Evolutionary conservation across 2,329 filamentous ascomycete species (phyloP).

Genomic region (Cercospora sp.): DNA sequence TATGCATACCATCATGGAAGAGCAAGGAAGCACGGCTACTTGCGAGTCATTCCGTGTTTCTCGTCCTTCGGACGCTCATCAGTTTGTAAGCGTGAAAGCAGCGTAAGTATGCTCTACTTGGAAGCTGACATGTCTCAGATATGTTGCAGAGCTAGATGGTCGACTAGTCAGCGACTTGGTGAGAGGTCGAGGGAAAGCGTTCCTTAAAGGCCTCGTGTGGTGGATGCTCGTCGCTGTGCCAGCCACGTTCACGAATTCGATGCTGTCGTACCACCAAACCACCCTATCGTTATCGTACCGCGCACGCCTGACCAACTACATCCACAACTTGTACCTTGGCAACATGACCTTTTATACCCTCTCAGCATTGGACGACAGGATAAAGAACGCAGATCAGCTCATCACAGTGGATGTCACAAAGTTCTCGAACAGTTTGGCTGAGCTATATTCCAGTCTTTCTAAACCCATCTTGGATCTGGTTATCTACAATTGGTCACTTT

Average conservation of each 20-base stretch:
- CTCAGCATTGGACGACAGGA: slow-evolving; percentile 90
- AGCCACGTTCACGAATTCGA: slow-evolving; percentile 94
- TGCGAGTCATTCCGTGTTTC: slow-evolving; percentile 87
- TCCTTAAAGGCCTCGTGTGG: slow-evolving; percentile 85
- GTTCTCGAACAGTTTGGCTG: slow-evolving; percentile 91
- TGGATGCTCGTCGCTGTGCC: slow-evolving; percentile 98
- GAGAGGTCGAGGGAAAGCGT: slow-evolving; percentile 86
- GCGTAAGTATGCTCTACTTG: neutral
- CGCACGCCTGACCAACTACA: slow-evolving; percentile 86
- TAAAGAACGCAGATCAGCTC: slow-evolving; percentile 97
- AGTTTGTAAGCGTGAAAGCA: slow-evolving; percentile 57
- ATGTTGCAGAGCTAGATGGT: slow-evolving; percentile 95
- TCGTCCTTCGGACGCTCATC: slow-evolving; percentile 86
- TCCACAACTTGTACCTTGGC: slow-evolving; percentile 95
- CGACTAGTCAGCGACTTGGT: slow-evolving; percentile 89
- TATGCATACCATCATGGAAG: slow-evolving; percentile 86
- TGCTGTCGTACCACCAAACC: slow-evolving; percentile 97
- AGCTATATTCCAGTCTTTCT: slow-evolving; percentile 93
- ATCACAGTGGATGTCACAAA: slow-evolving; percentile 96
- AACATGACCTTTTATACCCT: slow-evolving; percentile 98
- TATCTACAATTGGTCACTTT: slow-evolving; percentile 94
- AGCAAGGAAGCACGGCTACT: slow-evolving; percentile 86
- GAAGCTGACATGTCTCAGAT: slow-evolving; percentile 41
- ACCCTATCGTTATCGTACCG: slow-evolving; percentile 91
- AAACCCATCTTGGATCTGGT: slow-evolving; percentile 94